Percentiles rank a stretch among this genome's conserved stretches.
Conservation (phyloP, 2,329 filamentous ascomycete species). For the Phaeoacremonium minimum region DNA sequence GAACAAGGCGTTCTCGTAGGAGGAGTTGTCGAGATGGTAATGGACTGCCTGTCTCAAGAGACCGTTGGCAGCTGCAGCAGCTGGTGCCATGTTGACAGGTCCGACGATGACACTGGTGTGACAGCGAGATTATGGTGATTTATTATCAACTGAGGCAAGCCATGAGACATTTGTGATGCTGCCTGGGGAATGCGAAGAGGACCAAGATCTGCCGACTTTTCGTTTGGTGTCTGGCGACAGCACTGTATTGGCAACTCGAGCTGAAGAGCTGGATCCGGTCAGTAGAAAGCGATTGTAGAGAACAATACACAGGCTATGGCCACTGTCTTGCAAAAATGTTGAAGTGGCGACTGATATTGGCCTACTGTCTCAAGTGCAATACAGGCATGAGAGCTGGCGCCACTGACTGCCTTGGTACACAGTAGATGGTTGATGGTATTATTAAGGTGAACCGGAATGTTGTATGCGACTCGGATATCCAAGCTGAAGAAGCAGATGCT, state of each 20-base stretch:
- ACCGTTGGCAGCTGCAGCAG: constrained; percentile 41
- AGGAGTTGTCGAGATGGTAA: constrained; percentile 82
- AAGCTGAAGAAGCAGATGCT: no score
- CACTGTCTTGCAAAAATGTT: no score
- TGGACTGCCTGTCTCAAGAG: constrained; percentile 57
- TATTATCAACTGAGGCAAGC: constrained; percentile 19
- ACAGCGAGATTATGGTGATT: constrained; percentile 12
- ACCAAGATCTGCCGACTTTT: no score
- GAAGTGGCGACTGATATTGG: not conserved
- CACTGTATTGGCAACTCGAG: no score
- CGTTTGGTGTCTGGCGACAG: no score
- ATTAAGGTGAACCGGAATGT: no score
- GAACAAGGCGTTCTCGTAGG: constrained; percentile 87
- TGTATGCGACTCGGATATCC: no score
- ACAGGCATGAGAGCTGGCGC: not conserved
- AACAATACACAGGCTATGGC: no score
- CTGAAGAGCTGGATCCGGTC: no score
- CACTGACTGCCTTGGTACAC: no score
- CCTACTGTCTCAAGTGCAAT: not conserved
- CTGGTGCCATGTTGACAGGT: constrained; percentile 44
- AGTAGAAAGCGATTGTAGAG: no score
- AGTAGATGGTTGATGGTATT: no score
- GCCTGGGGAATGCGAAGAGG: constrained; percentile 13
- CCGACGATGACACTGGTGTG: constrained; percentile 11
- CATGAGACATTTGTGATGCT: constrained; percentile 20